Conservation (phyloP, 1,284 basidiomycete species). For the Chalciporus sp. region DNA sequence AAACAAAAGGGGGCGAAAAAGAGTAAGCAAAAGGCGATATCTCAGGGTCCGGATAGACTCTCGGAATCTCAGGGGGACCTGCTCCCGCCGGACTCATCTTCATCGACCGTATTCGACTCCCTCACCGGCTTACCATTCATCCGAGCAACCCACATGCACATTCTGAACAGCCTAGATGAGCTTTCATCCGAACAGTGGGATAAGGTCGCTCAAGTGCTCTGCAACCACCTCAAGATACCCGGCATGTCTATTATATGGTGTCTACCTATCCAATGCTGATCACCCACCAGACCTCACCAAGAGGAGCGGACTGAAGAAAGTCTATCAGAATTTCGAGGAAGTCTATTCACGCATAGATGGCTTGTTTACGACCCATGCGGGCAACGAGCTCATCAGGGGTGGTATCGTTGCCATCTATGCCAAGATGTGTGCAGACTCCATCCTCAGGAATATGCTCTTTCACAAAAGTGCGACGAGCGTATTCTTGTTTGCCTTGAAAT, state of each 20-base stretch:
- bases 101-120: not conserved
- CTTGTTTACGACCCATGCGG: conserved; percentile 39
- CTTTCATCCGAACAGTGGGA: conserved; percentile 49
- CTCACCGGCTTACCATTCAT: not conserved
- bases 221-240: conserved; percentile 52
- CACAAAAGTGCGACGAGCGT: conserved; percentile 43
- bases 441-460: conserved; percentile 59
- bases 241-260: conserved; percentile 38
- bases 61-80: not conserved
- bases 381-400: conserved; percentile 47
- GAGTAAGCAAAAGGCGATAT: conserved; percentile 18
- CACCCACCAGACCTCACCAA: conserved; percentile 49
- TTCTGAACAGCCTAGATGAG: conserved; percentile 22
- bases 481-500: conserved; percentile 4
- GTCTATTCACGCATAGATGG: conserved; percentile 52
- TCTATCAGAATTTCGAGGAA: conserved; percentile 55
- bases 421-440: conserved; percentile 61
- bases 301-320: conserved; percentile 60
- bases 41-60: not conserved
- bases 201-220: conserved; percentile 48
- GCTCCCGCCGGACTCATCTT: not conserved
- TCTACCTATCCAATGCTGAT: not conserved
- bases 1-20: conserved; percentile 28
- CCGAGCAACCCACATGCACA: conserved; percentile 9
- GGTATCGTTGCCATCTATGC: conserved; percentile 63